A percentile compares a stretch with the other conserved stretches of the same genome.
Evolutionary conservation across 306 rosid species (phyloP).

Genomic region (Cucumis sativus): Cucumber_9930_V3 NC_026661.2:1694001-1694500

Average conservation of each 20-base stretch:
- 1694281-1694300: conserved; percentile 60
- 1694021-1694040: background rate
- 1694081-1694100: background rate
- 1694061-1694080: background rate
- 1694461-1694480: background rate
- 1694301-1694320: conserved; percentile 83
- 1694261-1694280: conserved; percentile 71
- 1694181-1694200: background rate
- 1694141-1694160: background rate
- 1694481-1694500: background rate
- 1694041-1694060: background rate
- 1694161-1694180: background rate
- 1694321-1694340: conserved; percentile 57
- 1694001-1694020: background rate
- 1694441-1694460: background rate
- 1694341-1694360: conserved; percentile 5
- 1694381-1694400: background rate
- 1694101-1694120: background rate
- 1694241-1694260: conserved; percentile 70
- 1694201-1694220: background rate
- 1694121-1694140: background rate
- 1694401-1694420: background rate
- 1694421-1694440: background rate
- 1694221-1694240: conserved; percentile 37
- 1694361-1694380: background rate